Conservation (phyloP, 2,329 filamentous ascomycete genomes). For the Pyrenochaeta sp. region DNA sequence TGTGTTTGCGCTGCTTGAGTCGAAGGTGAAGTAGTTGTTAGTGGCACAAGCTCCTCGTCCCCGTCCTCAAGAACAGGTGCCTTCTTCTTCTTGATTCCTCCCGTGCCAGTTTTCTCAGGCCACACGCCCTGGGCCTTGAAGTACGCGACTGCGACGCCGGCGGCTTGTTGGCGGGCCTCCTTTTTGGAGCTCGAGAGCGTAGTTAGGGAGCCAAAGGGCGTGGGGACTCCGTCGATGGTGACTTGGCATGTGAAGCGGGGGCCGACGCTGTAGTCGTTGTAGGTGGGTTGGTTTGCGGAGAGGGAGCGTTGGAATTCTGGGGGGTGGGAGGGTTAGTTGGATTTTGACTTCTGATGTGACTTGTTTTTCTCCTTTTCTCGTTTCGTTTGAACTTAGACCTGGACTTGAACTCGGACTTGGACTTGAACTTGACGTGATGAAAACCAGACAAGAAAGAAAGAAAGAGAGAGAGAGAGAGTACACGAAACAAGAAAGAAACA, state of each 20-base stretch:
- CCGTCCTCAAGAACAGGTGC: too few species aligned
- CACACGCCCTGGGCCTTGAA: conserved; percentile 47
- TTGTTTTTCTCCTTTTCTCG: too few species aligned
- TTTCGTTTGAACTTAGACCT: too few species aligned
- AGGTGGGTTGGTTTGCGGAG: conserved; percentile 40
- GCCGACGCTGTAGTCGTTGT: conserved; percentile 46
- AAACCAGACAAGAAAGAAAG: too few species aligned
- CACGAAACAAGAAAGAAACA: too few species aligned
- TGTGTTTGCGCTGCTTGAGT: neutral
- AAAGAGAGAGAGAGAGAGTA: neutral
- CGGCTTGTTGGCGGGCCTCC: conserved; percentile 51
- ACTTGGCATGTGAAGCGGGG: conserved; percentile 41
- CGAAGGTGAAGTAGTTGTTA: neutral
- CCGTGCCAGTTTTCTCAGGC: conserved; percentile 28
- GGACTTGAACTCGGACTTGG: too few species aligned
- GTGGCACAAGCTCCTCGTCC: neutral
- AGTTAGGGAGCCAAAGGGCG: conserved; percentile 45
- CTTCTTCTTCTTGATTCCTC: conserved; percentile 45
- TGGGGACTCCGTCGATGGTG: conserved; percentile 28
- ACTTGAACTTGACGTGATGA: too few species aligned
- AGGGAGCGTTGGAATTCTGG: conserved; percentile 43
- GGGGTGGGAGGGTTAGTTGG: too few species aligned
- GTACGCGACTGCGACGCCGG: conserved; percentile 51
- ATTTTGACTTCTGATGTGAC: too few species aligned
- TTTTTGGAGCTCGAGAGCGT: conserved; percentile 50